Base-by-base conservation (phyloP, 768 basidiomycete species). In the Agaricus blazei region DNA sequence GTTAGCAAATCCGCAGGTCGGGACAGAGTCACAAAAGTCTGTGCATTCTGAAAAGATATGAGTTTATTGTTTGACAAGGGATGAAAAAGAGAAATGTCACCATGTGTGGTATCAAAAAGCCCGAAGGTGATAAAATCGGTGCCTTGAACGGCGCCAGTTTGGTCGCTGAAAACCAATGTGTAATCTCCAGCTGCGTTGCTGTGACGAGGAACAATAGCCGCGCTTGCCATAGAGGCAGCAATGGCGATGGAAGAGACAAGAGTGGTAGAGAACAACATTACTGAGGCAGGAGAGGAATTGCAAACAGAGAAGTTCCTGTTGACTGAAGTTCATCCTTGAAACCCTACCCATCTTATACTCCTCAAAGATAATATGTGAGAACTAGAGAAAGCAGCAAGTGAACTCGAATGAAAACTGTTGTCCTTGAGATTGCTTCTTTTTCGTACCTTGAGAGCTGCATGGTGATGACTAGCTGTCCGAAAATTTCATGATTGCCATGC, bases 141-240 rank as follows among this genome's bases (percentile, higher is more conserved):
- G 19, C 70, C 75, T 57, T 78, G 71, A 14, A 71, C 72, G 23
- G 77, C 77, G 28, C 70, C 75, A 1, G 69, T 72, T 31, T 75
- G 63, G 63, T 74, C 72, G 38, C 52, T 60, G 64, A 75, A 78
- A 14, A 70, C 73, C 43, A 66, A 70, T 9, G 55, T 59, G 58
- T 76, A 78, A 7, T 72, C 72, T 27, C 65, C 66, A 7, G 58
- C 54, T 1, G 65, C 53, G 19, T 19, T 15, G 40, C 48, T 31
- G 19, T 56, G 54, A 12, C 54, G 54, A 28, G 54, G 54, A 44
- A 56, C 12, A 24, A 56, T 34, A 27, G 37, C 11, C n/a, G 54
- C 54, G 36, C 27, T 56, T 43, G 54, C 54, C 42, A 56, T 15
- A 11, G 42, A 29, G 8, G 54, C 54, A 37, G 54, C 54, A n/a